Conservation (phyloP, 805 yeast species). For the Aciculoconidium aculeatum region DNA sequence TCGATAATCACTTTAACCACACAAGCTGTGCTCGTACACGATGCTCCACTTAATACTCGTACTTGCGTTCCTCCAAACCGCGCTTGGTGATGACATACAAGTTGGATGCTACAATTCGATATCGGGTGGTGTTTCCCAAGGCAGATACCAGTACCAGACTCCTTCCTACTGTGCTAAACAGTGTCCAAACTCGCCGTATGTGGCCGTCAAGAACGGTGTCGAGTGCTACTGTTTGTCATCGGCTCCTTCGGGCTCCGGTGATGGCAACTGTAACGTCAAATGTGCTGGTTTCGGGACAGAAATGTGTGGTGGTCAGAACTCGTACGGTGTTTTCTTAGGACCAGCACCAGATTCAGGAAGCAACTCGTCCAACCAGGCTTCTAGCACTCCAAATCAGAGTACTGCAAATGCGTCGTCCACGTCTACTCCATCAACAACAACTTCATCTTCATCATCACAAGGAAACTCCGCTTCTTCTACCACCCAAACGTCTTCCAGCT, state of each 20-base stretch:
- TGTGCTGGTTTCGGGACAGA: conserved; percentile 32
- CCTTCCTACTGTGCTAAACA: conserved; percentile 21
- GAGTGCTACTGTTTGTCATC: conserved; percentile 34
- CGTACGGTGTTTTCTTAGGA: conserved; percentile 27
- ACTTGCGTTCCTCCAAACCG: too few species aligned
- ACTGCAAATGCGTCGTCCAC: conserved; percentile 2
- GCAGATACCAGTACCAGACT: conserved; percentile 23
- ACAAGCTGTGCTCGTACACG: too few species aligned
- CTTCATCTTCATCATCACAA: conserved; percentile 1
- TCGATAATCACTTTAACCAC: too few species aligned
- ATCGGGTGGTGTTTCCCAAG: conserved; percentile 17
- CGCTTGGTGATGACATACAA: too few species aligned
- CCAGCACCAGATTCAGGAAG: conserved; percentile 11
- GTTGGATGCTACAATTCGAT: conserved; percentile 29
- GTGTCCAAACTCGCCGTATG: conserved; percentile 31
- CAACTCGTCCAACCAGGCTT: conserved; percentile 3
- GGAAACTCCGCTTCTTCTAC: conserved; percentile 7
- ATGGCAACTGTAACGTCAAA: conserved; percentile 18
- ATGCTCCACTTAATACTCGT: too few species aligned
- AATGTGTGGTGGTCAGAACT: conserved; percentile 33
- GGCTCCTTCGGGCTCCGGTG: conserved; percentile 21
- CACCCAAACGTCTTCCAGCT: conserved; percentile 2
- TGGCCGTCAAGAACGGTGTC: conserved; percentile 32
- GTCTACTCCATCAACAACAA: not conserved
- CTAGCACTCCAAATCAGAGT: conserved; percentile 2